Evolutionary conservation across 805 yeast species (phyloP), one percentile per base, ranked within the genome.

Genomic region (Diddensiella caesifluorescens): DNA sequence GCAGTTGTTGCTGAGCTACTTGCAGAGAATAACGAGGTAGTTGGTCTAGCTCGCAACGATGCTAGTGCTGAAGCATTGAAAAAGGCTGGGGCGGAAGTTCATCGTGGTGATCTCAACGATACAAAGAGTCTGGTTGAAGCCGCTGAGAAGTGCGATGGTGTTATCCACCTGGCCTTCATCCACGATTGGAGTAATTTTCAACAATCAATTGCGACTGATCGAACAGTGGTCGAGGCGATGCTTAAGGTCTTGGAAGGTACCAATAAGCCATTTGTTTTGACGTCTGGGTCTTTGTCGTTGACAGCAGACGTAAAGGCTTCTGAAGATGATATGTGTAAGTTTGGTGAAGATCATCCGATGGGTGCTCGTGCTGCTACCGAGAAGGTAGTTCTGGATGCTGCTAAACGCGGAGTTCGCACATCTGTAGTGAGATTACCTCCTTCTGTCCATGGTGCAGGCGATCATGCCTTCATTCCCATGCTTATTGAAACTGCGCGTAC

Each of bases 151-250:
- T 39, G 60, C 5, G 73, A 69, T 41, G 71, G 61, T 5, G 61
- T 63, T 10, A 36, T 65, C n/a, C 71, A 67, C 41, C 44, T 64
- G 30, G 73, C 62, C 1, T 67, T 60, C 46, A 46, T 53, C 21
- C 64, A 62, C 44, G 65, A 65, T 38, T 62, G 59, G 39, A 16
- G 43, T 3, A 47, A 56, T 9, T 50, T 44, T 27, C 49, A 34
- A 2, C 35, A 51, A n/a, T 29, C 54, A 20, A 39, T 47, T 27
- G 41, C 42, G 19, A 35, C 51, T 32, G 70, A 66, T 30, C 41
- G 35, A n/a, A 44, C 28, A 4, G 69, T 67, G 1, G 38, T 57
- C n/a, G 36, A 44, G 10, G 53, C 63, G 9, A 50, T 67, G 45
- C 38, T 48, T 25, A 58, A 59, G 2, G 60, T 60, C 4, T 32